Percentiles rank a stretch among this genome's conserved stretches.
phyloP scores from a whole-genome alignment of 306 rosid genomes.

The Styphnolobium japonicum region DNA sequence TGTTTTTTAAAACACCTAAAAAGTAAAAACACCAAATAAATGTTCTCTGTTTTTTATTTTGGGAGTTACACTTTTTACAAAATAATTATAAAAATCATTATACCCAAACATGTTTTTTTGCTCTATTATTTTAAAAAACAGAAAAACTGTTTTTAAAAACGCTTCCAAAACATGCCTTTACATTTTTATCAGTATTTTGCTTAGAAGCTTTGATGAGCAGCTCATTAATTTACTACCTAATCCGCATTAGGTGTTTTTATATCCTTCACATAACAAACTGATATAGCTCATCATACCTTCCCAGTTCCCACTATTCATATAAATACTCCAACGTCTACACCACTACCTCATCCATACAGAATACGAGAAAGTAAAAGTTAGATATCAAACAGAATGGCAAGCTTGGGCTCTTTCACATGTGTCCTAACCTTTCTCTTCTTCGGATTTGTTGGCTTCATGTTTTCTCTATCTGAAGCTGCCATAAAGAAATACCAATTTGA shows the following conservation, averaged over 20 bases:
- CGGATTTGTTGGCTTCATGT: neutral
- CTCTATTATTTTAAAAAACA: too few relatives aligned
- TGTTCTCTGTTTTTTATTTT: too few relatives aligned
- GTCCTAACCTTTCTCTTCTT: neutral
- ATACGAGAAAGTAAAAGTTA: neutral
- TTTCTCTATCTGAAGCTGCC: too few relatives aligned
- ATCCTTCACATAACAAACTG: constrained; percentile 24
- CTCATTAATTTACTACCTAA: constrained; percentile 20
- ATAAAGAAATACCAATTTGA: neutral
- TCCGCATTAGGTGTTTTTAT: neutral
- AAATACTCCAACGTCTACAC: neutral
- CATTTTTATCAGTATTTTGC: constrained; percentile 10
- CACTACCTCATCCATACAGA: neutral
- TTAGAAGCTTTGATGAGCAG: constrained; percentile 16
- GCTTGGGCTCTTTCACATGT: neutral
- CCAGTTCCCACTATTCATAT: constrained; percentile 4
- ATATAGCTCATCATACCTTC: constrained; percentile 23
- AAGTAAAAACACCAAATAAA: too few relatives aligned
- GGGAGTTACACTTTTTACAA: too few relatives aligned
- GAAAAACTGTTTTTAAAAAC: too few relatives aligned
- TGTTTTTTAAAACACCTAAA: too few relatives aligned
- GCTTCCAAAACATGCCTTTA: too few relatives aligned
- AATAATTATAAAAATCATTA: too few relatives aligned
- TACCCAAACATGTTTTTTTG: too few relatives aligned
- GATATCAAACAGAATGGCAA: constrained; percentile 4